Percentiles rank a stretch among this genome's conserved stretches.
Evolutionary conservation across 805 yeast species (phyloP).

Genomic region (Ogataea parapolymorpha): DNA sequence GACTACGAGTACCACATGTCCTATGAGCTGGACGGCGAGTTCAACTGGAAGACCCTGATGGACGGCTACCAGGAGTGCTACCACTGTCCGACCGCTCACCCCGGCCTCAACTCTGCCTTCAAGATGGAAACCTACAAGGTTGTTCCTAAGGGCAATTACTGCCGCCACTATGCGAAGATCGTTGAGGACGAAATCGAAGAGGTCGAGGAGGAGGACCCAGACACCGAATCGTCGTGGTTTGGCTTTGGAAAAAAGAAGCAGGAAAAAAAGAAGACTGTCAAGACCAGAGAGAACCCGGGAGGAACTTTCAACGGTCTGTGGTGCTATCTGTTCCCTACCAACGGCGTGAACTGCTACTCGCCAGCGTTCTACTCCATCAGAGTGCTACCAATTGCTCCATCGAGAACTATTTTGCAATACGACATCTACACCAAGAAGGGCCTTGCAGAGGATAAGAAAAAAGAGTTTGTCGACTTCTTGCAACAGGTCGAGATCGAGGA

Average conservation of each 20-base stretch:
- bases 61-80: slow-evolving; percentile 68
- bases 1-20: slow-evolving; percentile 66
- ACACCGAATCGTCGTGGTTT: slow-evolving; percentile 47
- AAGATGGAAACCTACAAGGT: slow-evolving; percentile 64
- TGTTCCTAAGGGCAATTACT: slow-evolving; percentile 54
- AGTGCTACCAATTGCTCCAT: slow-evolving; percentile 52
- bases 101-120: slow-evolving; percentile 55
- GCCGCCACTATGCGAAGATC: slow-evolving; percentile 59
- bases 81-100: slow-evolving; percentile 68
- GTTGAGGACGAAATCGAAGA: slow-evolving; percentile 36
- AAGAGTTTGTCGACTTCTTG: slow-evolving; percentile 61
- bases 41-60: slow-evolving; percentile 67
- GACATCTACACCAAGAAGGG: slow-evolving; percentile 63
- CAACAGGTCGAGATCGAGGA: slow-evolving; percentile 63
- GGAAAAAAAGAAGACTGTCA: slow-evolving; percentile 17
- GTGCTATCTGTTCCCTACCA: slow-evolving; percentile 59
- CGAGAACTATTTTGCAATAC: slow-evolving; percentile 55
- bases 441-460: slow-evolving; percentile 46
- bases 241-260: slow-evolving; percentile 43
- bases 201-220: slow-evolving; percentile 32
- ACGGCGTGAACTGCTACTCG: slow-evolving; percentile 61
- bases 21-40: slow-evolving; percentile 58
- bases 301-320: slow-evolving; percentile 62
- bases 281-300: slow-evolving; percentile 48
- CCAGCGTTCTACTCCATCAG: slow-evolving; percentile 66